Base-by-base conservation (phyloP, 352 stramenopile species). In the Nothophytophthora sp. region DNA sequence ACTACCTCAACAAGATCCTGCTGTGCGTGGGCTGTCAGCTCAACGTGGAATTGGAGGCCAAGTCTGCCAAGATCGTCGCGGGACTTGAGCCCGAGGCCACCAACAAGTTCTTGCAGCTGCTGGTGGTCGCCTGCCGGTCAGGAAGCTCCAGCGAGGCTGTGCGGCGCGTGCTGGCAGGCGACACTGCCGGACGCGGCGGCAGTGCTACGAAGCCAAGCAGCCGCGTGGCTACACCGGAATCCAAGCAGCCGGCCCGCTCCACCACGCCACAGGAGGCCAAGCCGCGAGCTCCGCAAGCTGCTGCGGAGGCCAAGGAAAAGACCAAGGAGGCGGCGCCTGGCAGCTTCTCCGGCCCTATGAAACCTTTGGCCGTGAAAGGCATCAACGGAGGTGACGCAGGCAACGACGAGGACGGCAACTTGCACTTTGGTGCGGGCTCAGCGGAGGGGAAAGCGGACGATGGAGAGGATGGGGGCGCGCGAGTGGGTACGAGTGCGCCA, bases 51-150 rank as follows among this genome's bases (percentile, higher is more conserved):
- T 62, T 98, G 25, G 83, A 97, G 18, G 92, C 92, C 19, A 90
- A 86, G 41, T 71, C 92, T 12, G 77, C 62, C 12, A 98, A 97
- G 55, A 81, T 81, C 45, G 89, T 98, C 15, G 90, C 92, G 3
- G 96, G 95, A 13, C 70, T 98, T 13, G 94, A 98, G 37, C 64
- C 93, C 2, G 93, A 98, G 40, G 91, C 92, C 39, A 99, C 95
- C 16, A 97, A 97, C 70, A 91, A 90, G 51, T 90, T 98, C 29
- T 59, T 98, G 20, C 95, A 98, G 64, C 51, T 98, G 5, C 58
- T 98, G 36, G 76, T 69, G 12, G 61, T 98, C 19, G 81, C 92
- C 2, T 92, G 77, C 52, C 73, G 70, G 44, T 60, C 63, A 10
- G 85, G 81, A 1, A 86, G 76, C 50, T 93, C 83, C 1, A 59